These are phyloP conservation scores for Backusella westeae DNA, from an alignment of 192 early-diverging fungal species.

Conservation along the genomic window DNA sequence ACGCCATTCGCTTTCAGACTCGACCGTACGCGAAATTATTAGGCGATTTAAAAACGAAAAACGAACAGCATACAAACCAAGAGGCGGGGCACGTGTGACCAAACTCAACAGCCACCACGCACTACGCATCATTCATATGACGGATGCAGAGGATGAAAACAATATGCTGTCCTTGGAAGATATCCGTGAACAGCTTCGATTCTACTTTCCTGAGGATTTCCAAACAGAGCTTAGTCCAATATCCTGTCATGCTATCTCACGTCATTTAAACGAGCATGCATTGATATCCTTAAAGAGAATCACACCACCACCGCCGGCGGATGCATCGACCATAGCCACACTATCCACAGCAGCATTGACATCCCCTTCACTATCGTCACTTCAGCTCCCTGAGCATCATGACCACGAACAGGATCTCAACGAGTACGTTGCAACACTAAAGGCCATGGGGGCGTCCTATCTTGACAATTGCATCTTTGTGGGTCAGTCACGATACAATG, in stretches of 20 bases:
- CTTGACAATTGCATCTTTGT: neutral
- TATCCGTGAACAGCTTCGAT: neutral
- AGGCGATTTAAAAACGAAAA: neutral
- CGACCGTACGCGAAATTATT: neutral
- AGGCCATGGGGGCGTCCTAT: neutral
- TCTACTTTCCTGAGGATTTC: neutral
- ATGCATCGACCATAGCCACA: neutral
- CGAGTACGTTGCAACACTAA: neutral
- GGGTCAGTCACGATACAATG: neutral
- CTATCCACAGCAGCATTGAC: neutral
- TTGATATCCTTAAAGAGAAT: neutral
- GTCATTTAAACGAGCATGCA: neutral
- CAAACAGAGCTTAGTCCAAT: neutral
- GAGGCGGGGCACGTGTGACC: neutral
- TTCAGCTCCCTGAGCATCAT: neutral
- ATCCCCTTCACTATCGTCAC: neutral
- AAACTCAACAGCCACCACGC: neutral
- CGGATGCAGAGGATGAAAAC: neutral
- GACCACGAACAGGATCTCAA: neutral
- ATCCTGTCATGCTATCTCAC: neutral
- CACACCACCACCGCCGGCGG: neutral
- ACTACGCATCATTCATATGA: neutral
- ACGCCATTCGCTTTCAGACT: neutral
- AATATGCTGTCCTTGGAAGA: neutral
- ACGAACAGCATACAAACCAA: neutral